Conservation (phyloP, 345 rosid species). For the Pistacia atlantica region DNA sequence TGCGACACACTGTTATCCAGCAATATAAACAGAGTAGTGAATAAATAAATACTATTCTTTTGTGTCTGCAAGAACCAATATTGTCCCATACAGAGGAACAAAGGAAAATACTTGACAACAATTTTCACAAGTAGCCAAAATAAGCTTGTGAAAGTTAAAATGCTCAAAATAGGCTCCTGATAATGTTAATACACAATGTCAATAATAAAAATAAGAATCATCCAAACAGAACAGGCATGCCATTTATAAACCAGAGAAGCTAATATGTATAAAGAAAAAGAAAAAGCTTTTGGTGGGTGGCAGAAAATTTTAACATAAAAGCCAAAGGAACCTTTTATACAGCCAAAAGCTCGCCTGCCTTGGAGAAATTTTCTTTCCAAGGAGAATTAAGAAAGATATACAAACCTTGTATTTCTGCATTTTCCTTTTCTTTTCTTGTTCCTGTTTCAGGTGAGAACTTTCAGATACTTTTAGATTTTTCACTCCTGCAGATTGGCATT, state of each 20-base stretch:
- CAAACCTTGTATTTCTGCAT: conserved; percentile 69
- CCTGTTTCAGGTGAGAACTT: conserved; percentile 60
- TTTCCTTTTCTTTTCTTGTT: conserved; percentile 58
- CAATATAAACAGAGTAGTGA: not conserved
- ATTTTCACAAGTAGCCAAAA: not conserved
- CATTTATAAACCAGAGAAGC: not conserved
- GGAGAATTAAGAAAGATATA: conserved; percentile 4
- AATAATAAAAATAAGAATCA: not conserved
- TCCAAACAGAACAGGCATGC: not conserved
- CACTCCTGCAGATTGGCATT: conserved; percentile 32
- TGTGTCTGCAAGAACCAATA: not conserved
- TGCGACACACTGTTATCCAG: not conserved
- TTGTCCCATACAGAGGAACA: not conserved
- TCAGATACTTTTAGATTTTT: conserved; percentile 48
- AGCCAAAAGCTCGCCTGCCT: not conserved
- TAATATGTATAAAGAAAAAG: not conserved
- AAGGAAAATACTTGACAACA: not conserved
- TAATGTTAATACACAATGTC: not conserved
- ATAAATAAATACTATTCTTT: not conserved
- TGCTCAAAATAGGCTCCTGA: not conserved
- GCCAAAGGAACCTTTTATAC: not conserved
- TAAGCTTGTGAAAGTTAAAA: not conserved
- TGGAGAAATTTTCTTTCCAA: not conserved
- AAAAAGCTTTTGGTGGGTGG: not conserved
- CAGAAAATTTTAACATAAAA: not conserved